Conservation (phyloP, 305 asterid genomes). For the Ilex paraguariensis region DNA sequence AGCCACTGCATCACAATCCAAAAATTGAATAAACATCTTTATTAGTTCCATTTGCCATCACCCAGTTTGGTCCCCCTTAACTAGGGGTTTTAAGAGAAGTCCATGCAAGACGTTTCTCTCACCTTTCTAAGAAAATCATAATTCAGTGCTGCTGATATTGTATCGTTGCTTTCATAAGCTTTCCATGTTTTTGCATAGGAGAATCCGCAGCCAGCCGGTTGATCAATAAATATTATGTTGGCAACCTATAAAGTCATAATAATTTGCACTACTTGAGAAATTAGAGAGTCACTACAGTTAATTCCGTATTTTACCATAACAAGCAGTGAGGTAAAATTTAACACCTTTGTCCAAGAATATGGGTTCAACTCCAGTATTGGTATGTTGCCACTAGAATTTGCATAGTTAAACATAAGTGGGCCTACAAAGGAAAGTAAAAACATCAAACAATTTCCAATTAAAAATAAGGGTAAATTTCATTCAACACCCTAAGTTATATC, state of each 20-base stretch:
- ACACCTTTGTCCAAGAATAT: slow-evolving; percentile 35
- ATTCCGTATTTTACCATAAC: no score
- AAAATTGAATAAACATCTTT: no score
- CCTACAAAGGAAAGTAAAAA: slow-evolving; percentile 12
- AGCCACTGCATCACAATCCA: slow-evolving; percentile 34
- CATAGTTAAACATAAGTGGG: slow-evolving; percentile 31
- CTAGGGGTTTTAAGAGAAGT: no score
- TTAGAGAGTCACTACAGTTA: no score
- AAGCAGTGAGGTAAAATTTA: background rate
- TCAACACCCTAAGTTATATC: no score
- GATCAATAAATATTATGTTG: slow-evolving; percentile 20
- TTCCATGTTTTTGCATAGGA: slow-evolving; percentile 12
- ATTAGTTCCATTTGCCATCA: no score
- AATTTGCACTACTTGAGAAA: background rate
- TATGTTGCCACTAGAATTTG: slow-evolving; percentile 17
- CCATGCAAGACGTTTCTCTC: no score
- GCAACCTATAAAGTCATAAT: slow-evolving; percentile 13
- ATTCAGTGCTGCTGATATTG: slow-evolving; percentile 5
- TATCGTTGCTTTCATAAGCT: slow-evolving; percentile 15
- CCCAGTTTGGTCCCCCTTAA: no score
- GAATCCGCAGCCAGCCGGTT: slow-evolving; percentile 23
- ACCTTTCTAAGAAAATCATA: slow-evolving; percentile 31
- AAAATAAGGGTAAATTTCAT: no score
- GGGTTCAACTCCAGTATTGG: slow-evolving; percentile 23
- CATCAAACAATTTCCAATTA: no score